Conservation (phyloP, 176 grass and related monocot species). For the Bothriochloa decipiens region DNA sequence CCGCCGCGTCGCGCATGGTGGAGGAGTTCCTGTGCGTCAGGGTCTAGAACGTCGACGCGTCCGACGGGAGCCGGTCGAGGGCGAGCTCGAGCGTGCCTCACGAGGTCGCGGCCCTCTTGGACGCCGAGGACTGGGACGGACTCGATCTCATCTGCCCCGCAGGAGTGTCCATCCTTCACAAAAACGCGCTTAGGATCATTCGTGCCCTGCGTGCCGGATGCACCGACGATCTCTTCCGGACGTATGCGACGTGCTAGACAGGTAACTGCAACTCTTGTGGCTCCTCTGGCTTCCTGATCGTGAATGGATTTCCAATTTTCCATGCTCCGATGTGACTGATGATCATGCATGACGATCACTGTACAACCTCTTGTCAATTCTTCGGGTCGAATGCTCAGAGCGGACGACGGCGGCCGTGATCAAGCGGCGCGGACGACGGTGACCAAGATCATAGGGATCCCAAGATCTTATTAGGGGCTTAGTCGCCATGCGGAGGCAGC, state of each 20-base stretch:
- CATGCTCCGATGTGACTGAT: not conserved
- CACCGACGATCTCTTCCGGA: not conserved
- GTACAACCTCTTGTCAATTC: conserved; percentile 34
- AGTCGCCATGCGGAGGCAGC: conserved; percentile 31
- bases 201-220: conserved; percentile 18
- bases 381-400: conserved; percentile 18
- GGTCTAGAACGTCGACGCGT: conserved; percentile 35
- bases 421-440: conserved; percentile 33
- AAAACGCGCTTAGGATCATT: conserved; percentile 25
- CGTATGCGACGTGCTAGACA: conserved; percentile 38
- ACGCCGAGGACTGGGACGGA: conserved; percentile 18
- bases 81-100: conserved; percentile 1
- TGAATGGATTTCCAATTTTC: not conserved
- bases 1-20: conserved; percentile 23
- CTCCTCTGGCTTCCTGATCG: too few relatives aligned
- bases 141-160: conserved; percentile 18
- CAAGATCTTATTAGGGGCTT: too few relatives aligned
- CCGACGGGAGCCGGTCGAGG: conserved; percentile 15
- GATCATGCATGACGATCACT: too few relatives aligned
- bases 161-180: conserved; percentile 23
- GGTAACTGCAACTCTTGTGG: not conserved
- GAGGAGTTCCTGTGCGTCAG: conserved; percentile 40
- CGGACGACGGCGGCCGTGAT: conserved; percentile 34
- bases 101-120: not conserved
- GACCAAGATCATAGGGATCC: conserved; percentile 25